Base-by-base conservation (phyloP, 257 asterid genomes). In the Ajuga chamaepitys region DNA sequence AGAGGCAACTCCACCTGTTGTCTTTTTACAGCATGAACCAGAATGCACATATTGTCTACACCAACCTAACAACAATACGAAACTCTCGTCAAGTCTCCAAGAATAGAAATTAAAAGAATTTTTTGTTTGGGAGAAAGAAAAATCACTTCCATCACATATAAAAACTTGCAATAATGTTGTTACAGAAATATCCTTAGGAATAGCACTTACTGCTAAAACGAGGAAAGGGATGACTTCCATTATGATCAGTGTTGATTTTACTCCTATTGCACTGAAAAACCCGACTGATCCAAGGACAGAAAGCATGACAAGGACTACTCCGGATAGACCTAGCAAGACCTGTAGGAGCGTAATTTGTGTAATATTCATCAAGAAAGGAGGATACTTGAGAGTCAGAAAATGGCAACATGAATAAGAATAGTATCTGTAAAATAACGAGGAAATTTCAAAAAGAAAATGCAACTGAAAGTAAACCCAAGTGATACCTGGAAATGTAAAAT, bases 181-280 rank as follows among this genome's bases (percentile, higher is more conserved):
- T 12, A n/a, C n/a, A n/a, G 41, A 20, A 70, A 74, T 63, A 74
- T 48, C 47, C 38, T 30, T 22, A 30, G 45, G 41, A 70, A 69
- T 32, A 42, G 71, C 52, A 79, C 99, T 86, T 82, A 94, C 99
- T 0, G 99, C 99, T 72, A 94, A 83, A 75, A 94, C 99, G 74
- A 94, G 99, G 76, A 94, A 94, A 17, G 99, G 99, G 77, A 94
- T 90, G 85, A 94, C 99, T 94, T 94, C 99, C 99, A 94, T 88
- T 21, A 94, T 94, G 72, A 94, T 94, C 22, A 94, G 93, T 26
- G 99, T 94, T 28, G 99, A 94, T 77, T 94, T 90, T 63, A 94
- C 87, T 58, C 99, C 99, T 38, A 90, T 66, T 41, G 95, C 91
- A 77, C 99, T 94, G 92, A 88, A 94, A 74, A 94, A 83, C 40